Base-by-base conservation (phyloP, 495 filamentous ascomycete genomes). In the Aspergillus steynii region DNA sequence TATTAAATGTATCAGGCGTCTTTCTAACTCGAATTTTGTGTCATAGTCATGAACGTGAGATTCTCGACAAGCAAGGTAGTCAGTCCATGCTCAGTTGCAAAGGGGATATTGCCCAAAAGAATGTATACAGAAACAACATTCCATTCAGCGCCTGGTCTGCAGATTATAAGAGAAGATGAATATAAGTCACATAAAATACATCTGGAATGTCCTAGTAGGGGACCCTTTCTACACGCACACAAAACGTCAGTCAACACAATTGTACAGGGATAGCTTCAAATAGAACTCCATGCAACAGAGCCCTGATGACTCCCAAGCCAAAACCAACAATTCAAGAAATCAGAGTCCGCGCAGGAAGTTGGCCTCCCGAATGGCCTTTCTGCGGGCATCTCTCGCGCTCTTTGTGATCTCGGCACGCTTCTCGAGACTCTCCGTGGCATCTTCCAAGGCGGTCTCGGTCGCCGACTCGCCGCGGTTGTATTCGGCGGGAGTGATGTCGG, bases 311-410 rank as follows among this genome's bases (percentile, higher is more conserved):
- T 42, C 37, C 12, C 32, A 62, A 60, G 50, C 34, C 46, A 59
- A 56, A 61, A 29, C 29, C n/a, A 63, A 57, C 28, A 34, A 27
- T 53, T 54, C 14, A n/a, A 53, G 34, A 61, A 55, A 74, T 73
- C 83, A 86, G 84, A 96, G 89, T 20, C 86, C 83, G 80, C 87
- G 89, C 79, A 99, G 83, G 84, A 95, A 99, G 79, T 99, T 99
- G 58, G 68, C 81, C 79, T 98, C 95, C 81, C 94, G 95, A 66
- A 99, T 97, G 65, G 79, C 82, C 62, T 82, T 86, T 68, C 90
- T 85, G 69, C 92, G 83, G 64, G 92, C 87, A 63, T 80, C 83
- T 68, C 93, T 81, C 80, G 54, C 87, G 83, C 71, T 88, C 80
- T 75, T 84, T 72, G 67, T 86, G 72, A 65, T 72, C 68, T 60